These are phyloP conservation scores for Adansonia digitata DNA, from an alignment of 345 rosid genomes.

Conservation along the genomic window DNA sequence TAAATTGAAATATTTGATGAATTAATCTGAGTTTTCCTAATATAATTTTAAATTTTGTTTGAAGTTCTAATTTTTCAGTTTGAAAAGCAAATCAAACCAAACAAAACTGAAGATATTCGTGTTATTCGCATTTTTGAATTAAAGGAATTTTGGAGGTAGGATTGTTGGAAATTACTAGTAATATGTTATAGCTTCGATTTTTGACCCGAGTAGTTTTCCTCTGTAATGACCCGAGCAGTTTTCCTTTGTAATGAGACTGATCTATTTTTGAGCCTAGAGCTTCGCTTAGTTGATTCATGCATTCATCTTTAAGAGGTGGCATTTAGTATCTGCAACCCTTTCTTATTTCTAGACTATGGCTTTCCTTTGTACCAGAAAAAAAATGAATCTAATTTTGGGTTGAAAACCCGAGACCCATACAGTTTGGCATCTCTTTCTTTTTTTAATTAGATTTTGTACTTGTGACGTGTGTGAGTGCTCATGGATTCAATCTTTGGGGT, in stretches of 20 bases:
- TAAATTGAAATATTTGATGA: not conserved
- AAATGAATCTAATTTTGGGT: not conserved
- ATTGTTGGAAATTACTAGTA: not conserved
- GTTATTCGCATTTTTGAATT: not conserved
- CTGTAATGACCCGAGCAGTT: no score
- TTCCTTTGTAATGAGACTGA: no score
- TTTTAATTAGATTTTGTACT: not conserved
- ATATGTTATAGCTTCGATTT: not conserved
- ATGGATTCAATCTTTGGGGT: not conserved
- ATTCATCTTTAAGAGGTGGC: no score
- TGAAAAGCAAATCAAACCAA: not conserved
- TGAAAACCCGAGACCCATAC: not conserved
- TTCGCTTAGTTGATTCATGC: no score
- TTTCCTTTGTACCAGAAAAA: no score
- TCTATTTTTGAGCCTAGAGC: no score
- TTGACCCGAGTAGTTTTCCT: not conserved
- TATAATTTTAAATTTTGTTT: not conserved
- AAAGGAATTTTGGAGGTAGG: not conserved
- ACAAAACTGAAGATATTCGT: not conserved
- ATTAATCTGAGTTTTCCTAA: not conserved
- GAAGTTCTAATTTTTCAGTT: not conserved
- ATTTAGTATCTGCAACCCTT: no score
- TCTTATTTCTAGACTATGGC: no score
- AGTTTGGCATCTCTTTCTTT: not conserved
- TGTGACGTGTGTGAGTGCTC: not conserved